Base-by-base conservation (phyloP, 139 green algal genomes). In the Trebouxia sp. region DNA sequence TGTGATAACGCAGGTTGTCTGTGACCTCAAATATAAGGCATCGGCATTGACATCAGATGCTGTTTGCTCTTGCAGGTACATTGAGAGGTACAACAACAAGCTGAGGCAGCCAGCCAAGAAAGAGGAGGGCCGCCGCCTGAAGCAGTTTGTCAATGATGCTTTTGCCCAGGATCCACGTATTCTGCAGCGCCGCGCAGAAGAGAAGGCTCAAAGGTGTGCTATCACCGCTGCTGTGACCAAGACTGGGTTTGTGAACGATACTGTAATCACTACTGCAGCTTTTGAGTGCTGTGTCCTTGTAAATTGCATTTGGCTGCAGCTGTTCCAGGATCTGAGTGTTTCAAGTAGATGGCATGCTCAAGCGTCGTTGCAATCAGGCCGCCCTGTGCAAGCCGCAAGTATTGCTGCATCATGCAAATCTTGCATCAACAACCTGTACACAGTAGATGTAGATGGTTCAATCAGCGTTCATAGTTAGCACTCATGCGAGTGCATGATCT, bases 91-190 rank as follows among this genome's bases (percentile, higher is more conserved):
- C 75, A 99, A 99, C 85, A 53, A 88, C 35, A 98, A 98, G 88
- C 90, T 99, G 78, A 83, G 96, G 22, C 92, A 97, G 84, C 95
- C 95, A 77, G 92, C 83, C 48, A 98, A 98, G 87, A 98, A 98
- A 84, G 96, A 98, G n/a, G 95, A 98, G 87, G 83, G 72, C 0
- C 79, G 84, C 77, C 86, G 96, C 47, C 84, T 99, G 78, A 87
- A 93, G 20, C 89, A 94, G 43, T 96, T 99, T 87, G 95, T 98
- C 75, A 93, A 98, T 48, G 86, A 85, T 22, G 94, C 96, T 0
- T 95, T 96, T 82, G 82, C 83, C 30, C 76, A 90, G 45, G 95
- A 98, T 89, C 95, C 94, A 0, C 90, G 94, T 28, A 84, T 98
- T 28, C 47, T 85, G 14, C 55, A 32, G 35, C 88, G 89, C 47